Percentiles rank a stretch among this genome's conserved stretches.
Evolutionary conservation across 768 basidiomycete species (phyloP).

Genomic region (Zangia roseola): DNA sequence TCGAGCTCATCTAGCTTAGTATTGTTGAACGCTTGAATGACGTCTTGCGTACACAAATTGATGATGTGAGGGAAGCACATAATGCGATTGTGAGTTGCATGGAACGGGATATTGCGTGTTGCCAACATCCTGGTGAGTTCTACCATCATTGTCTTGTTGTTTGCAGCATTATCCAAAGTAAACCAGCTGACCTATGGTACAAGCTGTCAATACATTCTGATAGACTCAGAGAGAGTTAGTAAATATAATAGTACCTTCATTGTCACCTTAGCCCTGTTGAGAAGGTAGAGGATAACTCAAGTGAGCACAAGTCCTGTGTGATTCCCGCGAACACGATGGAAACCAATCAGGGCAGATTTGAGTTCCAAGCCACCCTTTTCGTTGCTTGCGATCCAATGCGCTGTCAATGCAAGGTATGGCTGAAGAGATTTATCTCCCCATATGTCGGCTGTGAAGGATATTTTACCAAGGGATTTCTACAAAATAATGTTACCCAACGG

Average conservation of each 20-base stretch:
- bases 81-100: background rate
- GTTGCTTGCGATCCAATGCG: background rate
- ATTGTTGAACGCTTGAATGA: background rate
- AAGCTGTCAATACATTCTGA: background rate
- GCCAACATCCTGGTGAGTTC: background rate
- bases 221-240: too few relatives aligned
- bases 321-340: constrained; percentile 13
- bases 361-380: background rate
- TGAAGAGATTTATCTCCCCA: background rate
- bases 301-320: constrained; percentile 9
- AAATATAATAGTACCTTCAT: background rate
- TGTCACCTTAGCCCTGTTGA: background rate
- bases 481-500: too few relatives aligned
- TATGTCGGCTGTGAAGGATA: background rate
- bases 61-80: background rate
- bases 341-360: constrained; percentile 10
- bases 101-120: background rate
- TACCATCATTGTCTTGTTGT: background rate
- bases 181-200: background rate
- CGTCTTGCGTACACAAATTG: background rate
- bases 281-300: background rate
- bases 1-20: background rate
- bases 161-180: background rate
- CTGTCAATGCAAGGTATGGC: background rate
- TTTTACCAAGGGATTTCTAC: background rate